Base-by-base conservation (phyloP, 345 rosid genomes). In the Nasturtium officinale region DNA sequence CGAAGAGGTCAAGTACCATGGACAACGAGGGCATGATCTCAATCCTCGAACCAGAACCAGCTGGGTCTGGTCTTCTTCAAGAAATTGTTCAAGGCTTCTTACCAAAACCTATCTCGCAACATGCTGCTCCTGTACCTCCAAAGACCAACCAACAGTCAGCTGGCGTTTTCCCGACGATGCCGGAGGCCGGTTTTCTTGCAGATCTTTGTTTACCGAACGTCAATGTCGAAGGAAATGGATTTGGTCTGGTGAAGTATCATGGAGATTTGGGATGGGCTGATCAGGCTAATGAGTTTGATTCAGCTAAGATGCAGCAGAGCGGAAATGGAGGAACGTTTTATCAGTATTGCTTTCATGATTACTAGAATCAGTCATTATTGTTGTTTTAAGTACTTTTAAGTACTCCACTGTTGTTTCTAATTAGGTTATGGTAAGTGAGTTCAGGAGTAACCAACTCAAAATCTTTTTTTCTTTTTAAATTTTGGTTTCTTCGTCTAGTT, bases 71-170 rank as follows among this genome's bases (percentile, higher is more conserved):
- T 2, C 76, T 95, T 60, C 73, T 95, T 55, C 90, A 95, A 63
- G 99, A 95, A 61, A 83, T 95, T 54, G 85, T 95, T 62, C 91
- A 82, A 73, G 89, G 93, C 32, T 95, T 85, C 78, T 80, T 95
- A 58, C 75, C 75, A 35, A 69, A 69, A 69, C 75, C 75, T 62
- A 62, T 3, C 66, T 56, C 53, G 55, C 65, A 64, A 75, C 21
- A 77, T 61, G 40, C 9, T 32, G 35, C 13, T 42, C 28, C 37
- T 5, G 37, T 33, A 25, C 71, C 70, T 63, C 71, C 40, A 55
- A 46, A 26, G 71, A 35, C 37, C 42, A 46, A 62, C 64, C 74
- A 75, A 21, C 69, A 42, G 16, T 60, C 68, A 0, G 2, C 51
- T 20, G 78, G 9, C 59, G 54, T 4, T 51, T 67, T 46, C 5